Base-by-base conservation (phyloP, 2,329 filamentous ascomycete genomes). In the Sphaceloma murrayae region DNA sequence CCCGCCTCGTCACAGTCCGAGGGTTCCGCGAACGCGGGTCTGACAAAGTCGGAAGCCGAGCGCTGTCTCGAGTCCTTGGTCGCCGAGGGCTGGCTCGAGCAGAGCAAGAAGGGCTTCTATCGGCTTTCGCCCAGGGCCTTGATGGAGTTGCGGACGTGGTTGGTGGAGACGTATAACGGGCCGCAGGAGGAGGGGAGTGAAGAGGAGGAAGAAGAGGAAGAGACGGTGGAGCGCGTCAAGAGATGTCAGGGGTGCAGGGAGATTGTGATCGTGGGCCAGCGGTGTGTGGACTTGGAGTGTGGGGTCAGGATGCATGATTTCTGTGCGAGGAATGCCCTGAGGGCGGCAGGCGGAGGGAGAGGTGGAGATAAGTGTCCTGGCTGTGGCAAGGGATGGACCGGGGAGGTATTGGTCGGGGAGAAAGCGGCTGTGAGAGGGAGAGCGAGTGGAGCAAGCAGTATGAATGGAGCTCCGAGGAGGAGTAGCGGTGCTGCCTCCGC, bases 101-200 rank as follows among this genome's bases (percentile, higher is more conserved):
- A 78, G 58, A 91, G 82, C 48, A 57, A 60, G 11, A 72, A 72
- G 8, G 78, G 78, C 0, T 94, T 80, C 62, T 95, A 86, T 61
- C 77, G 74, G 13, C 69, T 95, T 13, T 81, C 79, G 42, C 76
- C 86, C 2, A 75, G 89, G 6, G 82, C 78, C 1, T 66, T 98
- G 52, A 77, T 96, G 70, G 91, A 98, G 67, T 66, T 98, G 46
- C 73, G 82, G 47, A 72, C 75, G 1, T 96, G 88, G 80, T 72
- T 98, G 38, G 66, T 85, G n/a, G 83, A 85, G 43, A 85, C 82
- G 19, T 98, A 94, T 63, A 96, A 98, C 58, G 84, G 93, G 45
- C 65, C 72, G 0, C 74, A 77, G 7, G 68, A 70, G 1, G 77
- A 76, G 7, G 64, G 67, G 1, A 63, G 66, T 1, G 60, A 60